Percentiles rank a stretch among this genome's conserved stretches.
phyloP scores from a whole-genome alignment of 495 filamentous ascomycete species.

The Cladorrhinum samala region DNA sequence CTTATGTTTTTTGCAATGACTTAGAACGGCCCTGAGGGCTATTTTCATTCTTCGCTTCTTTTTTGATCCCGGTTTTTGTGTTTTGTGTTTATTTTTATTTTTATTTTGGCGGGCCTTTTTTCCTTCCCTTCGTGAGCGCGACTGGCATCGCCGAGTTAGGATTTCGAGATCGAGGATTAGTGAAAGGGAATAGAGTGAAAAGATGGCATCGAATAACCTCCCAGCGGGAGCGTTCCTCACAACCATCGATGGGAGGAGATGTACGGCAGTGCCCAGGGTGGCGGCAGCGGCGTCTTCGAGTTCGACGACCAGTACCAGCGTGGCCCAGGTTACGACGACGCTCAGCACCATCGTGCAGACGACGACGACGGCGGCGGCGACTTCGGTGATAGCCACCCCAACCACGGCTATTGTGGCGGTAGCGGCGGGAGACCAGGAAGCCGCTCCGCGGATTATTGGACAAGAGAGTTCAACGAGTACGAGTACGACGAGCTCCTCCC shows the following conservation, averaged over 20 bases:
- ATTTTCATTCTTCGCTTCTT: conserved; percentile 25
- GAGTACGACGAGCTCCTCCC: conserved; percentile 32
- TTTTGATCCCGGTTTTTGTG: conserved; percentile 20
- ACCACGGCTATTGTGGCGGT: conserved; percentile 15
- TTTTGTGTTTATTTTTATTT: conserved; percentile 26
- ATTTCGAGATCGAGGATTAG: conserved; percentile 4
- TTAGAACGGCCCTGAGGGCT: conserved; percentile 37
- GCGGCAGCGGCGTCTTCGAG: neutral
- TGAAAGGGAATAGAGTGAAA: conserved; percentile 19
- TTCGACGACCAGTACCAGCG: conserved; percentile 11
- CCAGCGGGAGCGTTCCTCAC: conserved; percentile 39
- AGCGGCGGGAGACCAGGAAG: conserved; percentile 7
- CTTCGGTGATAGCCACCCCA: conserved; percentile 11
- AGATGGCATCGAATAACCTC: conserved; percentile 27
- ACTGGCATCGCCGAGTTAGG: conserved; percentile 37
- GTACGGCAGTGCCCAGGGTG: conserved; percentile 41
- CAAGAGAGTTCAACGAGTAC: conserved; percentile 15
- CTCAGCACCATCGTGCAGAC: conserved; percentile 11
- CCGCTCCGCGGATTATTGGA: conserved; percentile 8
- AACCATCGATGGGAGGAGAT: conserved; percentile 39
- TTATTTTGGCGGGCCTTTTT: conserved; percentile 9
- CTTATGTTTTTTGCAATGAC: conserved; percentile 39
- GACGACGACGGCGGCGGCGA: conserved; percentile 3
- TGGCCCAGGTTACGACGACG: conserved; percentile 10
- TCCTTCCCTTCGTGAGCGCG: conserved; percentile 21